Conservation (phyloP, 352 stramenopile genomes). For the Phytophthora crassamura region DNA sequence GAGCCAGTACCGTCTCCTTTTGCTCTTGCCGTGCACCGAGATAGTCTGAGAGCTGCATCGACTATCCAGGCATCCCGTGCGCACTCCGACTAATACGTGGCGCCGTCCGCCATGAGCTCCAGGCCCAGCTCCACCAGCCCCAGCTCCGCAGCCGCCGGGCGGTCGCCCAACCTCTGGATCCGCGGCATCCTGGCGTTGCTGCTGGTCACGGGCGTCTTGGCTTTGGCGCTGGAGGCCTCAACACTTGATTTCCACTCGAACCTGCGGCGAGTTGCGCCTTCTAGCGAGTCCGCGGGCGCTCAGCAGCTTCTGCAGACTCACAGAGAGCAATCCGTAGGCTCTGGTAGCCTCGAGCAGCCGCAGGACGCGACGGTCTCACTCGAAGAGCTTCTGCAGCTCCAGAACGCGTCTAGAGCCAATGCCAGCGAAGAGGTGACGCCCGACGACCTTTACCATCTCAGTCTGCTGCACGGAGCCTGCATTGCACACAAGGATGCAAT, state of each 20-base stretch:
- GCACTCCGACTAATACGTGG: conserved; percentile 6
- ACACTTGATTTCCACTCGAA: conserved; percentile 40
- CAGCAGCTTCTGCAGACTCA: conserved; percentile 26
- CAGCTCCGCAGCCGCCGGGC: background rate
- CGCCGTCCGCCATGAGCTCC: conserved; percentile 4
- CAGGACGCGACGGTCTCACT: conserved; percentile 20
- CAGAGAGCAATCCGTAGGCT: background rate
- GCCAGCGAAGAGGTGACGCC: conserved; percentile 31
- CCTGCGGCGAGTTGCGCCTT: conserved; percentile 31
- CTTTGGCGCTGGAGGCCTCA: conserved; percentile 37
- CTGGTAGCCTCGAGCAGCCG: background rate
- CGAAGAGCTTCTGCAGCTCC: conserved; percentile 20
- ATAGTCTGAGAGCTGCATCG: conserved; percentile 26
- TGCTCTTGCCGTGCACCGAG: conserved; percentile 19
- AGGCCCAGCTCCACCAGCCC: conserved; percentile 1
- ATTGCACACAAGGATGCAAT: conserved; percentile 51
- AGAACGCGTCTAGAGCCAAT: conserved; percentile 13
- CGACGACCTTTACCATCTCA: conserved; percentile 55
- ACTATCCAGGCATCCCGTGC: conserved; percentile 9
- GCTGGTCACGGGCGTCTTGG: conserved; percentile 37
- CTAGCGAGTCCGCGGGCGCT: background rate
- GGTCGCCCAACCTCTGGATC: conserved; percentile 31
- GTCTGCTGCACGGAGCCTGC: conserved; percentile 57
- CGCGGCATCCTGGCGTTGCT: conserved; percentile 37
- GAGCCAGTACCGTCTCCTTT: background rate